Conservation (phyloP, 352 stramenopile species). For the Globisporangium takayamanum region DNA sequence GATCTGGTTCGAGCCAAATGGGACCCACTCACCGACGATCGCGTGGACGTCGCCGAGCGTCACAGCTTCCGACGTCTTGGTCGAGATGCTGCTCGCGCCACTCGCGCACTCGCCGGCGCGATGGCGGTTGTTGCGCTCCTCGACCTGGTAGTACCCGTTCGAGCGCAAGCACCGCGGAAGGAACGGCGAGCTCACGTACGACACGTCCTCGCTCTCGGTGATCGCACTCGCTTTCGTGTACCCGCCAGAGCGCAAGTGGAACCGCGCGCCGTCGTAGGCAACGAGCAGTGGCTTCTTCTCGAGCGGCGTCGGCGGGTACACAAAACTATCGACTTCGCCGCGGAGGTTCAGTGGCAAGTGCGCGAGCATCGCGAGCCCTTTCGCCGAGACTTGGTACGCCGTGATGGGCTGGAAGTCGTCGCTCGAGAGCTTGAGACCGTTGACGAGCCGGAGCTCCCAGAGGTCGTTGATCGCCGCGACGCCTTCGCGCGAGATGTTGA, state of each 20-base stretch:
- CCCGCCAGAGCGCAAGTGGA: constrained; percentile 66
- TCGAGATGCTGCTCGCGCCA: constrained; percentile 79
- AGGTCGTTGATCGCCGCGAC: constrained; percentile 94
- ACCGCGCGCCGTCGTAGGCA: constrained; percentile 63
- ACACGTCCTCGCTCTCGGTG: constrained; percentile 96
- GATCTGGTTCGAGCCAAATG: constrained; percentile 97
- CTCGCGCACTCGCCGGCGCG: constrained; percentile 80
- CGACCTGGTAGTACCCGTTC: constrained; percentile 57
- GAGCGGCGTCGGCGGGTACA: constrained; percentile 43
- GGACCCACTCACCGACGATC: constrained; percentile 97
- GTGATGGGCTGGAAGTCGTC: constrained; percentile 94
- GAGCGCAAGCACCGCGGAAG: constrained; percentile 94
- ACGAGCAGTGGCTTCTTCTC: constrained; percentile 44
- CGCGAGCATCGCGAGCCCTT: constrained; percentile 80
- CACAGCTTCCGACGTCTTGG: constrained; percentile 91
- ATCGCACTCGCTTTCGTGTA: constrained; percentile 90
- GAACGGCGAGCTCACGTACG: constrained; percentile 96
- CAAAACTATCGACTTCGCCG: constrained; percentile 58
- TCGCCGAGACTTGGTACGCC: constrained; percentile 92
- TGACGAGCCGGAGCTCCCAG: constrained; percentile 89
- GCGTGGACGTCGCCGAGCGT: constrained; percentile 94
- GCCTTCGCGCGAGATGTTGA: constrained; percentile 94
- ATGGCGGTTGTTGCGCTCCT: constrained; percentile 92
- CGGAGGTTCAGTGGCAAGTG: constrained; percentile 74
- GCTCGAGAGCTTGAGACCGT: constrained; percentile 92